A percentile compares a stretch with the other conserved stretches of the same genome.
These are phyloP conservation scores for Linderniella brevidens DNA, from an alignment of 257 asterid species.

Conservation along the genomic window DNA sequence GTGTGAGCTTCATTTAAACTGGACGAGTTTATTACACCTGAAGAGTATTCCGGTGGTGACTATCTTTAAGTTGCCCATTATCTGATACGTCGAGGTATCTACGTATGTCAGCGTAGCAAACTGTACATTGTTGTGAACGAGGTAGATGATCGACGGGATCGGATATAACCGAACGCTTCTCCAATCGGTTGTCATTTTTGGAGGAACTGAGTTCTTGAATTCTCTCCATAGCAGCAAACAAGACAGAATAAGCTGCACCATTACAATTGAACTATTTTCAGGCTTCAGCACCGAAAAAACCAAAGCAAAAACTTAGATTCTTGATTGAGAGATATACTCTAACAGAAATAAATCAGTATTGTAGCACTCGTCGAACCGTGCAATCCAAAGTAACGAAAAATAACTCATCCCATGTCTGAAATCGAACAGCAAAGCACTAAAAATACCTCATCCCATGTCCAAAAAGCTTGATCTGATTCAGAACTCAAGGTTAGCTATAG, in stretches of 20 bases:
- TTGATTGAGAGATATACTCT: not conserved
- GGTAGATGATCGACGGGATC: constrained; percentile 87
- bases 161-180: constrained; percentile 60
- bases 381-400: too few species aligned
- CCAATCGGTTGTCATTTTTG: constrained; percentile 90
- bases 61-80: constrained; percentile 91
- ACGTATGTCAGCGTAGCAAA: constrained; percentile 93
- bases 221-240: constrained; percentile 76
- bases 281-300: constrained; percentile 2
- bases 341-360: too few species aligned
- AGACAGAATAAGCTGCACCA: constrained; percentile 73
- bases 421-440: too few species aligned
- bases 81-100: constrained; percentile 91
- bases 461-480: too few species aligned
- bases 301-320: not conserved
- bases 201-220: constrained; percentile 41
- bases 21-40: constrained; percentile 26
- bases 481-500: too few species aligned
- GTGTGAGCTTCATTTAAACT: not conserved
- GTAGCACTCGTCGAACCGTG: too few species aligned
- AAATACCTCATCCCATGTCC: too few species aligned
- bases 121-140: constrained; percentile 93
- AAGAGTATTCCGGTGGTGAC: constrained; percentile 85
- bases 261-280: too few species aligned
- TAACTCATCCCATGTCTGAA: too few species aligned